Evolutionary conservation across 352 stramenopile species (phyloP), one percentile per base, ranked within the genome.

Genomic region (Phytophthora boehmeriae): DNA sequence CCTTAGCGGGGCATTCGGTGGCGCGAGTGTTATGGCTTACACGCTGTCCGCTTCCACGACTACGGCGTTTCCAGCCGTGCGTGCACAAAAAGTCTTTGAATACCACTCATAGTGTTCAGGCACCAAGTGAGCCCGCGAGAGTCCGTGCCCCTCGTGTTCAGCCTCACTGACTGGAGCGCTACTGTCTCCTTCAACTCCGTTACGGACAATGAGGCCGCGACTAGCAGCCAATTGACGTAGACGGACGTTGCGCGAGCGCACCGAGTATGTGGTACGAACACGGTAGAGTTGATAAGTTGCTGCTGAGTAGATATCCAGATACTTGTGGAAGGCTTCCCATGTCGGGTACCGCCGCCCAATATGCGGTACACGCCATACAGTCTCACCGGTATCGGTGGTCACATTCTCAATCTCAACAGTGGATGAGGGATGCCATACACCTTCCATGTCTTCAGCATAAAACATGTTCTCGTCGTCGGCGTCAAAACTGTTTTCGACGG

Each of bases 61-160:
- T 83, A 8, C 83, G 77, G 46, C 80, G 74, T 45, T 93, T 91
- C 83, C 81, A 91, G 1, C 83, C 83, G 47, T 93, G 81, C 3
- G 83, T 93, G 46, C 83, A 93, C 20, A 93, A 55, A 36, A 88
- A 91, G 83, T 93, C 61, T 93, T 93, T 8, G 81, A 89, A 50
- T 93, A 93, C 81, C 81, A 93, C 47, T 89, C 73, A 27, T 76
- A 90, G 13, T 62, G 64, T 11, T 80, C 65, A 2, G 83, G 83
- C 10, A 90, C 71, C 5, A 90, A 54, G 43, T 81, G 73, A n/a
- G 66, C 69, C n/a, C 69, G 56, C 16, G 69, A 78, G 0, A 78
- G 19, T 1, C 56, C 66, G 10, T 72, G 47, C 38, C 54, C 54
- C 32, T 62, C 61, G 22, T 53, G 43, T 34, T 63, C 66, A 9